These are phyloP conservation scores for Fusarium nisikadoi DNA, from an alignment of 2,329 filamentous ascomycete species.

Conservation along the genomic window DNA sequence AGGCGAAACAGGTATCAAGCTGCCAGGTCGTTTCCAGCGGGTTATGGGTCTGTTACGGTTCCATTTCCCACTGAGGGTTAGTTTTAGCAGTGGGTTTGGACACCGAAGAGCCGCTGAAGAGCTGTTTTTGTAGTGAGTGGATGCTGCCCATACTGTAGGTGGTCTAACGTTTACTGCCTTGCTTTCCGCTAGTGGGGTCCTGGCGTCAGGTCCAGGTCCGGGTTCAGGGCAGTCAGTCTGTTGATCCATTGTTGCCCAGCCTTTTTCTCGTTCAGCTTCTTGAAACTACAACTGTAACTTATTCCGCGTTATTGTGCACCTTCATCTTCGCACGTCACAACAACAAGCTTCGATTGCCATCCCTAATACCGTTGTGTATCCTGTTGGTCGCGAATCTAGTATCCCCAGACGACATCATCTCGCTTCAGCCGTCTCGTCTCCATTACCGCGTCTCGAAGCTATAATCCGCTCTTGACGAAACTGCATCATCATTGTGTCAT, in stretches of 20 bases:
- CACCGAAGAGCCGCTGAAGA: slow-evolving; percentile 23
- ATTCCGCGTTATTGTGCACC: slow-evolving; percentile 8
- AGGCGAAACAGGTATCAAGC: slow-evolving; percentile 4
- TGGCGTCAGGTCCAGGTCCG: slow-evolving; percentile 17
- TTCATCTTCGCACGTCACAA: slow-evolving; percentile 4
- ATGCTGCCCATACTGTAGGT: neutral
- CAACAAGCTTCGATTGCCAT: neutral
- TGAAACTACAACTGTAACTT: slow-evolving; percentile 2
- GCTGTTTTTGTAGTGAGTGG: neutral
- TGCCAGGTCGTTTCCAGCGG: slow-evolving; percentile 1
- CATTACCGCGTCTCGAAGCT: slow-evolving; percentile 10
- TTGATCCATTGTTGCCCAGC: slow-evolving; percentile 25
- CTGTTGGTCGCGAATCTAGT: neutral
- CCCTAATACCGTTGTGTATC: neutral
- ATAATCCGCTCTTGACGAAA: slow-evolving; percentile 2
- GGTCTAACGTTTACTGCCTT: neutral
- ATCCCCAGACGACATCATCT: neutral
- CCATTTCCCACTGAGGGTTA: slow-evolving; percentile 7
- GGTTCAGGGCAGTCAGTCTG: neutral
- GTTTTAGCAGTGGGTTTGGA: slow-evolving; percentile 19
- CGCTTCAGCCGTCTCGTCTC: neutral
- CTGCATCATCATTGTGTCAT: slow-evolving; percentile 36
- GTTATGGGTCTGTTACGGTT: slow-evolving; percentile 3
- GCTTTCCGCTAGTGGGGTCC: slow-evolving; percentile 14
- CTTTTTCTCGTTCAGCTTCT: slow-evolving; percentile 23